Conservation (phyloP, 495 filamentous ascomycete species). For the Penicillium paradoxum region DNA sequence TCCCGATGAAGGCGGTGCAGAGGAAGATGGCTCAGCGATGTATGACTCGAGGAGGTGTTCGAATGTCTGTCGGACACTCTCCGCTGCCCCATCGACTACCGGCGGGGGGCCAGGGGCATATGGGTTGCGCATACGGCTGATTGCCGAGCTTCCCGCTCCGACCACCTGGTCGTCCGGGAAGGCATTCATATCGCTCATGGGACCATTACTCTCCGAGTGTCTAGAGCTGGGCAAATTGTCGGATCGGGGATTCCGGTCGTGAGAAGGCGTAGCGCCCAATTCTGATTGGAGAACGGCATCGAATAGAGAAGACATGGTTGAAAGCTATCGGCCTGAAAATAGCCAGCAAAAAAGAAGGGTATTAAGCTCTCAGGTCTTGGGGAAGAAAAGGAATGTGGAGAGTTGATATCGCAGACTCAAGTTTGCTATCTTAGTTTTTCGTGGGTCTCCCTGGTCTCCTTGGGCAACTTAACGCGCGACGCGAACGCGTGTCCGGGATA, state of each 20-base stretch:
- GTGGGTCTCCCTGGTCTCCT: constrained; percentile 11
- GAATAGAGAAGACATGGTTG: constrained; percentile 49
- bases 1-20: constrained; percentile 69
- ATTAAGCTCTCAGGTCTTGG: constrained; percentile 12
- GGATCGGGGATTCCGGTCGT: constrained; percentile 31
- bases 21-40: constrained; percentile 68
- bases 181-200: constrained; percentile 48
- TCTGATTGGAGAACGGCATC: constrained; percentile 50
- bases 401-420: background rate
- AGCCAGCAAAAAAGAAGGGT: constrained; percentile 9
- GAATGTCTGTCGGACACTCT: constrained; percentile 80
- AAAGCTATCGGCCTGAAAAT: constrained; percentile 19
- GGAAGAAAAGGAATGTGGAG: constrained; percentile 4
- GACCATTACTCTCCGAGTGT: constrained; percentile 51
- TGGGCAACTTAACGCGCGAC: constrained; percentile 10
- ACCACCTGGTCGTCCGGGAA: constrained; percentile 61
- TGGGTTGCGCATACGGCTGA: constrained; percentile 54
- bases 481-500: constrained; percentile 6
- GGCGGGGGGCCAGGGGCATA: constrained; percentile 64
- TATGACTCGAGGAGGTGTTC: constrained; percentile 85
- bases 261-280: constrained; percentile 37
- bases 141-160: constrained; percentile 47
- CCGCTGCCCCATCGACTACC: constrained; percentile 82
- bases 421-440: constrained; percentile 12
- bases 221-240: constrained; percentile 42